Evolutionary conservation across 106 monocot genomes (phyloP), one percentile per base, ranked within the genome.

Genomic region (Xerophyta viscosa): DNA sequence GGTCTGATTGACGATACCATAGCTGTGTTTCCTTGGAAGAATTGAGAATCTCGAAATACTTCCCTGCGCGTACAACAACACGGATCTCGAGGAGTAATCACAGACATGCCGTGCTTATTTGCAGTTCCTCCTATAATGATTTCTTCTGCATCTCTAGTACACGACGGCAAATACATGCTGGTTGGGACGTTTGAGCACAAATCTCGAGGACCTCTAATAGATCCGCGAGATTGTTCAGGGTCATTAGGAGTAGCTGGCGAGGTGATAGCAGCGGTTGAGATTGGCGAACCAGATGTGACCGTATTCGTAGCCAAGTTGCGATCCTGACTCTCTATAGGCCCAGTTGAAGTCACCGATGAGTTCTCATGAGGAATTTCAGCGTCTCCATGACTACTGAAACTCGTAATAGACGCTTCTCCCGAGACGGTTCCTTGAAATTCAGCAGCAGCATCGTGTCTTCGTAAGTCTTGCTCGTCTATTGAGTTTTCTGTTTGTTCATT

Each of bases 1-100:
- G 66, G 29, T 21, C 48, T 41, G 0, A 60, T 46, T 27, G 56
- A 27, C 42, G 54, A 24, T 10, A 27, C 55, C 31, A 21, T 55
- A 28, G 51, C 46, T 29, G 0, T 41, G 25, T 27, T 30, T 61
- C 48, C 56, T 45, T 25, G 31, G 12, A 30, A 41, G 0, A 57
- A 12, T 30, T 23, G 59, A 27, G 37, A 42, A 13, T 73, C 69
- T 48, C 33, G 31, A 44, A 65, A 31, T 56, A 5, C 69, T 59
- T 75, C 82, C 37, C 61, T 60, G 24, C 65, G 48, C 22, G 72
- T 72, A 55, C 85, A 85, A 53, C 59, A 69, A 41, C 58, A 75
- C 55, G 31, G 37, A 54, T 61, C 29, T 10, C 30, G 44, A 23
- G 23, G 22, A 11, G 20, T 21, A 3, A 43, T 26, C 42, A 27